Evolutionary conservation across 192 early-diverging fungal genomes (phyloP), one percentile per base, ranked within the genome.

Genomic region (Chytriomyces sp.): DNA sequence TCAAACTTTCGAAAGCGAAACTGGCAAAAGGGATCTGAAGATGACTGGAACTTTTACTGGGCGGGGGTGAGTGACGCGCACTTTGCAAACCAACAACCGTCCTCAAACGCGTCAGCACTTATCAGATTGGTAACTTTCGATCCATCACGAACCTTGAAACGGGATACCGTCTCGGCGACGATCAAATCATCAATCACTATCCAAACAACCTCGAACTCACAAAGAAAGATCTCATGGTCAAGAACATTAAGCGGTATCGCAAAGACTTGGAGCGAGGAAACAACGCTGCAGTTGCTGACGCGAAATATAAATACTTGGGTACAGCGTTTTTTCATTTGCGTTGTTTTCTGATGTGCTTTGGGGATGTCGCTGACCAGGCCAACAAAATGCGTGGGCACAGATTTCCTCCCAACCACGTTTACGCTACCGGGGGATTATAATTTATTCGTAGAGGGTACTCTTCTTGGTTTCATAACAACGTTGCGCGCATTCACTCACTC

Each of bases 31-130:
- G 88, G 88, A 16, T 80, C 77, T 13, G 88, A 88, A 80, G 86
- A 89, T 57, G 88, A 89, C 61, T 89, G 88, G 88, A 88, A 89
- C 79, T 89, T 89, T 76, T 89, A 88, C 64, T 89, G 88, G 85
- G 83, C 86, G 18, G 70, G 83, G 69, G 64, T 44, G 45, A 35
- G 26, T 20, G 35, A 35, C 35, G 35, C 35, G 35, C 35, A 2
- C 35, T 35, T 35, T 35, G 35, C 35, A 35, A 35, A 35, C 35
- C 57, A 28, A n/a, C n/a, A 28, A 24, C 44, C 26, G 71, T 13
- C 62, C n/a, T 62, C 43, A 45, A 26, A 28, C 24, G 9, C 9
- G 6, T 43, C 64, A 45, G 28, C 2, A 44, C 28, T 9, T 46
- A 3, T 63, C 48, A 73, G 64, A 64, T 71, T 7, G 77, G 80